Evolutionary conservation across 768 basidiomycete species (phyloP).

Genomic region (Mycena pura): DNA sequence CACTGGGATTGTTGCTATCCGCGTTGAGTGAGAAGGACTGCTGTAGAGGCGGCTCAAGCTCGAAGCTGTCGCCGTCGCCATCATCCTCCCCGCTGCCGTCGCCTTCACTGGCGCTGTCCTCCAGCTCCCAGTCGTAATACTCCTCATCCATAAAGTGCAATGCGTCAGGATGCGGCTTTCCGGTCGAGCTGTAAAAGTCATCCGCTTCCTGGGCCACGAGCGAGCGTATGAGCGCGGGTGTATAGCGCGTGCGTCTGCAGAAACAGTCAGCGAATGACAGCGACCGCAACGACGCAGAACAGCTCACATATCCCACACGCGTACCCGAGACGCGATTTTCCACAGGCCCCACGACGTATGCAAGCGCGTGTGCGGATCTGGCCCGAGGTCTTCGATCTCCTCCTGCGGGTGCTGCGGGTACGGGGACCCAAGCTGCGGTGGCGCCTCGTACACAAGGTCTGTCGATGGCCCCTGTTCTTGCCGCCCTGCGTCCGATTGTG

Average conservation of each 20-base stretch:
- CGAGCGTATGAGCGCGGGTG: conserved; percentile 24
- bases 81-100: conserved; percentile 7
- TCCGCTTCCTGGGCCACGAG: conserved; percentile 28
- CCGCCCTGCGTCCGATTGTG: neutral
- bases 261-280: neutral
- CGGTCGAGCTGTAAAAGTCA: conserved; percentile 21
- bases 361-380: conserved; percentile 14
- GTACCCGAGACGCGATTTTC: conserved; percentile 28
- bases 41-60: conserved; percentile 5
- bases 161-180: conserved; percentile 21
- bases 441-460: conserved; percentile 14
- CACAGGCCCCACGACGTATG: conserved; percentile 22
- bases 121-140: conserved; percentile 30
- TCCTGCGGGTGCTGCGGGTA: neutral
- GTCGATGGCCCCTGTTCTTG: neutral
- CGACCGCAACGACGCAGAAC: neutral
- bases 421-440: neutral
- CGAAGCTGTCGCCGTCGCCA: conserved; percentile 8
- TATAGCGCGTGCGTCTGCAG: conserved; percentile 18
- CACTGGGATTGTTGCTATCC: neutral
- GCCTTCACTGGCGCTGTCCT: conserved; percentile 24
- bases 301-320: conserved; percentile 27
- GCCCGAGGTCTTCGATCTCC: conserved; percentile 4
- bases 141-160: conserved; percentile 28
- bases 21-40: conserved; percentile 1